Evolutionary conservation across 352 stramenopile species (phyloP).

Genomic region (Saprolegnia parasitica): DNA sequence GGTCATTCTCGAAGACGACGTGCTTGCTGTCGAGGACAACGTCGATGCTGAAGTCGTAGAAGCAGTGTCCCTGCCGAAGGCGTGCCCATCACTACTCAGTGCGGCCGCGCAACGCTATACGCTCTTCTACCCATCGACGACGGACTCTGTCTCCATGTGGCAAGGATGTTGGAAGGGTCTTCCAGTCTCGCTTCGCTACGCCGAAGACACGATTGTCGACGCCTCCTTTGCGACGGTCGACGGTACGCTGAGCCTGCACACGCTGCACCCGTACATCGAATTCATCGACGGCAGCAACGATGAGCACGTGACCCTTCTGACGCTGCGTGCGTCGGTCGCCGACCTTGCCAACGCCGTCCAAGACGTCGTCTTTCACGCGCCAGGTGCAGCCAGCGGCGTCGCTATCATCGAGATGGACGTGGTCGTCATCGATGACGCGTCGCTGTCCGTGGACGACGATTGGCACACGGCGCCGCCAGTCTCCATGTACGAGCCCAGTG

Average conservation of each 20-base stretch:
- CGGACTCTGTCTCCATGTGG: not conserved
- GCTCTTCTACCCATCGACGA: not conserved
- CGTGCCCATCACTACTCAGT: too few species aligned
- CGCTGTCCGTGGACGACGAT: not conserved
- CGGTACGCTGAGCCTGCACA: not conserved
- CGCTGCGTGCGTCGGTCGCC: not conserved
- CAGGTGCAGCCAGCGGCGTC: not conserved
- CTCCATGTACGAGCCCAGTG: slow-evolving; percentile 5
- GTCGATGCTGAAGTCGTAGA: too few species aligned
- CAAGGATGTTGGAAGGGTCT: not conserved
- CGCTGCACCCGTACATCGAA: slow-evolving; percentile 9
- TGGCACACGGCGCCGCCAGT: not conserved
- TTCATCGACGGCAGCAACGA: not conserved
- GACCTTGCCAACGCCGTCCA: not conserved
- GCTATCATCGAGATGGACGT: slow-evolving; percentile 9
- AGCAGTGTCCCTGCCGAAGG: too few species aligned
- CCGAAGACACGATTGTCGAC: not conserved
- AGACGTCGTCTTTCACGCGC: not conserved
- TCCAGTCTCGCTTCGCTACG: not conserved
- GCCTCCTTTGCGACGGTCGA: not conserved
- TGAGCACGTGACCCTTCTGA: not conserved
- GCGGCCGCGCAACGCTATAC: too few species aligned
- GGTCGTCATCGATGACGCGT: not conserved
- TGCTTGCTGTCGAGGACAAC: too few species aligned
- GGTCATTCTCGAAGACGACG: too few species aligned